These are phyloP conservation scores for Canna indica DNA, from an alignment of 176 grass and related monocot species.

Conservation along the genomic window DNA sequence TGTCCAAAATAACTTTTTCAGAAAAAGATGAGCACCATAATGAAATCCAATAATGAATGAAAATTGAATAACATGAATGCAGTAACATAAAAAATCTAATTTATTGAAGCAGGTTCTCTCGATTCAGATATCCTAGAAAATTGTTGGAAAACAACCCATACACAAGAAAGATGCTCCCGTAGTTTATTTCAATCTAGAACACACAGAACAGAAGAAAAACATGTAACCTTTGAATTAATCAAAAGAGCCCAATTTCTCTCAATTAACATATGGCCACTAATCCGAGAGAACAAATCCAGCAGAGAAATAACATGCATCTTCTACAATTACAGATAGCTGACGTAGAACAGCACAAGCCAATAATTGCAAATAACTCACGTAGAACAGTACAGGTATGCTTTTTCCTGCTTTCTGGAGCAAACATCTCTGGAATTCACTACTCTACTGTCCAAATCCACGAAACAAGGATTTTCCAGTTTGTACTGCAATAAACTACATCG, in stretches of 20 bases:
- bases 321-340: neutral
- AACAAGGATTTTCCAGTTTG: neutral
- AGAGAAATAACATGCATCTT: neutral
- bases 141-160: too few relatives aligned
- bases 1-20: too few relatives aligned
- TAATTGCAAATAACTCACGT: too few relatives aligned
- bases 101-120: too few relatives aligned
- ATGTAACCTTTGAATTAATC: neutral
- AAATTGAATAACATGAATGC: too few relatives aligned
- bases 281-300: neutral
- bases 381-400: too few relatives aligned
- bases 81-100: too few relatives aligned
- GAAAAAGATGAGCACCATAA: too few relatives aligned
- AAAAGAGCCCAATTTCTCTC: neutral
- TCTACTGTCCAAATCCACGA: neutral
- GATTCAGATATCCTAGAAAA: too few relatives aligned
- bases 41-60: too few relatives aligned
- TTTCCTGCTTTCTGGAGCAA: neutral
- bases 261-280: neutral
- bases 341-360: neutral
- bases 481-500: neutral
- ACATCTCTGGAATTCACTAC: neutral
- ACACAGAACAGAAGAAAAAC: neutral
- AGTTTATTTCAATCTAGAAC: neutral
- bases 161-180: too few relatives aligned